phyloP scores from a whole-genome alignment of 2,329 filamentous ascomycete genomes.

The Cladosporium sp. region DNA sequence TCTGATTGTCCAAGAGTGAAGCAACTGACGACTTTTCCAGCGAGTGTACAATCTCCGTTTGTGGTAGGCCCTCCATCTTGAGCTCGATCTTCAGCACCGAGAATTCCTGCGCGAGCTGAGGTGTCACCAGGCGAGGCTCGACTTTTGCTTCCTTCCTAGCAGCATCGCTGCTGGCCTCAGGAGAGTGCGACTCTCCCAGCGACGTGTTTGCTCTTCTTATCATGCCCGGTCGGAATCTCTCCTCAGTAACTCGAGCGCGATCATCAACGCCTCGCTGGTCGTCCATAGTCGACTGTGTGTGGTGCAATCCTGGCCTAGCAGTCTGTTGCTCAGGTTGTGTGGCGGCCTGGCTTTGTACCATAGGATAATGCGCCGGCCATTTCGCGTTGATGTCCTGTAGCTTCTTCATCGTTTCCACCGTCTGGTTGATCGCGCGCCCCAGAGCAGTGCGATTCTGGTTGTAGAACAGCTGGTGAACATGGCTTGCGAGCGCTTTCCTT shows the following conservation, averaged over 20 bases:
- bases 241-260: background rate
- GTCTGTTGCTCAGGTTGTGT: conserved; percentile 48
- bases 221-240: conserved; percentile 1
- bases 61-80: conserved; percentile 81
- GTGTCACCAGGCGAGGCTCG: conserved; percentile 83
- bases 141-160: conserved; percentile 59
- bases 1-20: conserved; percentile 87
- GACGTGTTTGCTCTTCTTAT: conserved; percentile 68
- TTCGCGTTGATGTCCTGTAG: conserved; percentile 85
- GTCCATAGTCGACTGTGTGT: conserved; percentile 61
- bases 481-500: conserved; percentile 69
- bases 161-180: conserved; percentile 67
- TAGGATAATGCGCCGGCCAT: conserved; percentile 95
- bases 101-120: conserved; percentile 93
- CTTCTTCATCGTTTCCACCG: conserved; percentile 77
- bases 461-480: conserved; percentile 91
- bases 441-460: conserved; percentile 87
- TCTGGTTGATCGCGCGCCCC: conserved; percentile 82
- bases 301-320: conserved; percentile 62
- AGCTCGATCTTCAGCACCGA: conserved; percentile 93
- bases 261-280: conserved; percentile 45
- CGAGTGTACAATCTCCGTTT: conserved; percentile 90
- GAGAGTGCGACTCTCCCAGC: conserved; percentile 56
- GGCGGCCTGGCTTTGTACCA: conserved; percentile 64
- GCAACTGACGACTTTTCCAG: conserved; percentile 90